Evolutionary conservation across 208 protist genomes (phyloP), one percentile per base, ranked within the genome.

Genomic region (Trypanosoma melophagium): DNA sequence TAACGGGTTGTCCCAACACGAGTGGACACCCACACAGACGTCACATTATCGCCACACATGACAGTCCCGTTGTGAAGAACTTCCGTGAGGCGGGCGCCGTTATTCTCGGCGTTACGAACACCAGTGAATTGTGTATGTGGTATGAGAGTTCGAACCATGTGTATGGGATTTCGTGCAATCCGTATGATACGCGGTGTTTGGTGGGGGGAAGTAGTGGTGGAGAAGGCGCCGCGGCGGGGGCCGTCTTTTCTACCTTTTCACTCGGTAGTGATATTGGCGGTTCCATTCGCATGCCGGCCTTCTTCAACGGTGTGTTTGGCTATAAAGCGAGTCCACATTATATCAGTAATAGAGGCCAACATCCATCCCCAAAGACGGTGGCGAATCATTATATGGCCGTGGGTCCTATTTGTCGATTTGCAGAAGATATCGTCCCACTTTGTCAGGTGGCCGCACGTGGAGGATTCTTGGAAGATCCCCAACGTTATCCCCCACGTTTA

Each of bases 61-160:
- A 96, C 71, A 89, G 87, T 69, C 85, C 83, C 16, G 83, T 93
- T 22, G 92, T 95, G 53, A 69, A 84, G 22, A 92, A 93, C 79
- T 91, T 96, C 59, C 79, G 85, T 50, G 83, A 83, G 22, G 87
- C 92, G n/a, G 92, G 92, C 42, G 89, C 89, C n/a, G 74, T 97
- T 61, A 93, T 97, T 63, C 84, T 97, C 59, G 92, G 89, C 21
- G 87, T 93, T 35, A 97, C 92, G 8, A 97, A 97, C 84, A 93
- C 84, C 19, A 87, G 81, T 65, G 90, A 94, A 76, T 71, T 93
- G 22, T 92, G 87, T 76, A 94, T 95, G 86, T 93, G 88, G 86
- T 91, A 87, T 49, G 88, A 96, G 73, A 95, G 86, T 69, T 88
- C 75, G 65, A 96, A 96, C 76, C 83, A 93, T 73, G 74, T 91